phyloP scores from a whole-genome alignment of 2,329 filamentous ascomycete genomes.

The Nothophoma quercina region DNA sequence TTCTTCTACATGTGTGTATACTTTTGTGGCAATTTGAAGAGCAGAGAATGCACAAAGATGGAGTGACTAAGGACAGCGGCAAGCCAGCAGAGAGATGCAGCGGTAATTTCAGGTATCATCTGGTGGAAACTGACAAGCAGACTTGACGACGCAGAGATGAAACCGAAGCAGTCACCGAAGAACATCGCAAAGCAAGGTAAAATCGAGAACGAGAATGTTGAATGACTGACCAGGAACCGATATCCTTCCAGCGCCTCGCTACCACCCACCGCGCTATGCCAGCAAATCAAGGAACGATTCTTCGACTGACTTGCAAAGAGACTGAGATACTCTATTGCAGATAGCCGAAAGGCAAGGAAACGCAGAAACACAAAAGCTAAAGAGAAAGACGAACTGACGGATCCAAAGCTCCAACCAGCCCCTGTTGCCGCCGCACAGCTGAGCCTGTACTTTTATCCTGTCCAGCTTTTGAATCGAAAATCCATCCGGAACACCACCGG shows the following conservation, averaged over 20 bases:
- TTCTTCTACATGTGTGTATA: constrained; percentile 15
- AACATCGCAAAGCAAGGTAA: constrained; percentile 15
- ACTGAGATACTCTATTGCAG: constrained; percentile 10
- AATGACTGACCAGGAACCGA: constrained; percentile 20
- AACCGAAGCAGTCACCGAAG: constrained; percentile 7
- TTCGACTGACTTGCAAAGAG: constrained; percentile 15
- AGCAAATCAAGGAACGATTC: constrained; percentile 17
- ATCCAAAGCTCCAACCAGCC: constrained; percentile 17
- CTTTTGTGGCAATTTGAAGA: constrained; percentile 13
- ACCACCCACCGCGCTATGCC: constrained; percentile 23
- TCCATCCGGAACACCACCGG: constrained; percentile 44
- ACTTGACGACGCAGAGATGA: neutral
- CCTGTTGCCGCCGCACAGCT: constrained; percentile 5
- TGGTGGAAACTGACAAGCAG: neutral
- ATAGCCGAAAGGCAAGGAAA: constrained; percentile 1
- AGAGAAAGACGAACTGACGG: constrained; percentile 13
- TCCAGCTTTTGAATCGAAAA: constrained; percentile 43
- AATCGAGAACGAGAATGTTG: constrained; percentile 14
- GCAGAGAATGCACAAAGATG: constrained; percentile 5
- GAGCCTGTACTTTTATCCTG: constrained; percentile 38
- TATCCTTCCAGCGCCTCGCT: constrained; percentile 22
- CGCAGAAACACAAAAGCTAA: constrained; percentile 10
- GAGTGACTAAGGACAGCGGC: constrained; percentile 1
- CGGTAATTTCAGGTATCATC: neutral
- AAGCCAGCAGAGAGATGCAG: constrained; percentile 10